These are phyloP conservation scores for Chimonanthus praecox DNA, from an alignment of 164 flowering plant genomes.

Conservation along the genomic window DNA sequence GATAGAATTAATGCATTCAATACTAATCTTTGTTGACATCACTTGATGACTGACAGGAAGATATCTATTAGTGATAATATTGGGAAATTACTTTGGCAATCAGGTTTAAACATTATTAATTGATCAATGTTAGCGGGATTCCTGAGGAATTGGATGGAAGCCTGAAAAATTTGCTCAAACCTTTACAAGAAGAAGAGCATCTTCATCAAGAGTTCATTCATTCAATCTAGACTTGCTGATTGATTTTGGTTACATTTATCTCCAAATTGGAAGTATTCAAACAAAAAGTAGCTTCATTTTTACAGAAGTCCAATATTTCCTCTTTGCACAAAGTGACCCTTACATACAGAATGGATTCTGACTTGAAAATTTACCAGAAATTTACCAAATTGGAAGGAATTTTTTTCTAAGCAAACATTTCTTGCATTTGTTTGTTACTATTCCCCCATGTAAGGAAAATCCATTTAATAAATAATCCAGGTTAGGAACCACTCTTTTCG, in stretches of 20 bases:
- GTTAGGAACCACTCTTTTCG: no score
- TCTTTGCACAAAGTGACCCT: background rate
- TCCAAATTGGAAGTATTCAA: background rate
- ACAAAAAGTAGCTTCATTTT: background rate
- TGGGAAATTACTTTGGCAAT: background rate
- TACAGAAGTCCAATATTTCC: background rate
- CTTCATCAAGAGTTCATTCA: background rate
- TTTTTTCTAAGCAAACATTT: no score
- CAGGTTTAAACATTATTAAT: no score
- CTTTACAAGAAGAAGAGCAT: background rate
- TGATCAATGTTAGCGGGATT: background rate
- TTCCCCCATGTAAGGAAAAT: background rate
- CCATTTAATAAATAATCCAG: no score
- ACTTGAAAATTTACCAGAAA: no score
- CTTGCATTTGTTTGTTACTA: no score
- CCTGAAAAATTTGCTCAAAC: background rate
- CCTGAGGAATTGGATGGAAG: background rate
- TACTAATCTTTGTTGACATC: background rate
- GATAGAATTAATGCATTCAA: background rate
- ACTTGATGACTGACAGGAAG: background rate
- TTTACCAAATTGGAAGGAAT: no score
- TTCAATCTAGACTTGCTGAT: no score
- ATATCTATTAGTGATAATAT: background rate
- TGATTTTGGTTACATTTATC: background rate
- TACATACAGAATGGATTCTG: no score